Conservation (phyloP, 2,329 filamentous ascomycete species). For the Ophiostoma populinum region DNA sequence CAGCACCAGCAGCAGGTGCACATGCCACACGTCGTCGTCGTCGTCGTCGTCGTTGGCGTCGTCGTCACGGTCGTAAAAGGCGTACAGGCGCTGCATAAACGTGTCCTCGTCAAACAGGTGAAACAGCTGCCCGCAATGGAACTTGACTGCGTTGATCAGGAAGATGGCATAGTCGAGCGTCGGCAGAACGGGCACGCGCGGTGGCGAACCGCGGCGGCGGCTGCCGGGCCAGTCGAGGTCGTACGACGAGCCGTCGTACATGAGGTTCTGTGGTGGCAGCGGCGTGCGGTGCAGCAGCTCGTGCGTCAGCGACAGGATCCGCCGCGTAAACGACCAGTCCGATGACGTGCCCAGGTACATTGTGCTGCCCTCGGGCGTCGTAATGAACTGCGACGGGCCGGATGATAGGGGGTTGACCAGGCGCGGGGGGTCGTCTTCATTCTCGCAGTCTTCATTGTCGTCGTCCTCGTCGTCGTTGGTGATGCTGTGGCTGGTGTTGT, state of each 20-base stretch:
- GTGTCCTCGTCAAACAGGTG: conserved; percentile 1
- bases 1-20: neutral
- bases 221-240: conserved; percentile 1
- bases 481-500: neutral
- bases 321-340: neutral
- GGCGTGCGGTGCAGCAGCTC: neutral
- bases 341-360: conserved; percentile 1
- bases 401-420: neutral
- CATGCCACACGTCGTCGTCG: neutral
- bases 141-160: conserved; percentile 2
- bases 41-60: neutral
- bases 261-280: neutral
- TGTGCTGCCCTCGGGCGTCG: neutral
- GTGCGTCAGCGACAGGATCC: neutral
- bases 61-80: neutral
- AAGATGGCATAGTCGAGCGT: conserved; percentile 1
- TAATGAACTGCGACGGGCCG: neutral
- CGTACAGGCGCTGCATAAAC: neutral
- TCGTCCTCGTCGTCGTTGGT: neutral
- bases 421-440: too few relatives aligned
- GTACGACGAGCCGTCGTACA: neutral
- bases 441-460: too few relatives aligned
- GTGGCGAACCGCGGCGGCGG: neutral
- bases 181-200: neutral
- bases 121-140: conserved; percentile 2